Evolutionary conservation across 2,329 filamentous ascomycete species (phyloP), one percentile per base, ranked within the genome.

Genomic region (Penicillium crustosum): DNA sequence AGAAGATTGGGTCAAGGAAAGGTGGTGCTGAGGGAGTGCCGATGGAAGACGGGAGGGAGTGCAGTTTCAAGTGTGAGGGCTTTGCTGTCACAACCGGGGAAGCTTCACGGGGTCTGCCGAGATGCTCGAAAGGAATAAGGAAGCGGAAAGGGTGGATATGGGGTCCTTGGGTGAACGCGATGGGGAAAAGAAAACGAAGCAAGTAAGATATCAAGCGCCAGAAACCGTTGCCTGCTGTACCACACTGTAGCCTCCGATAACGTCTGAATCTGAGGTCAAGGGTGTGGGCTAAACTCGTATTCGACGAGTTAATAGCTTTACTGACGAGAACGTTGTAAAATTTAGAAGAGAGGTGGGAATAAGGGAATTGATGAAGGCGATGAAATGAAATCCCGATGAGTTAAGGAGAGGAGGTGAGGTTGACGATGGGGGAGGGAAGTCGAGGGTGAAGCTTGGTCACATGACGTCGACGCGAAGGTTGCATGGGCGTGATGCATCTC

Each of bases 1-100:
- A 59, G 65, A 61, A 60, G 65, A 65, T 62, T 66, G 62, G 62
- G 68, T 65, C 63, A 67, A 63, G 73, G 68, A 67, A 52, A 68
- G 67, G 64, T 70, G 69, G 67, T 67, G 69, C 67, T 77, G 73
- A 69, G 69, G 65, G 63, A 70, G 60, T 66, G 70, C 61, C 69
- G 70, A 63, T 58, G 66, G 51, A 52, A 38, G 60, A 59, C 55
- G 47, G 47, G 63, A 65, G 58, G 57, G 63, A 66, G 65, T 65
- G 63, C 60, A 66, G 59, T 68, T 64, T 66, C 64, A 73, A 63
- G 63, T 53, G 55, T 54, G 35, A 35, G 56, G 53, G 47, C 44
- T 59, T 58, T 55, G 55, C 57, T 53, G 60, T 57, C 60, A 61
- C 57, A 53, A 58, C 47, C 48, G 42, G 56, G 60, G 57, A 57